phyloP scores from a whole-genome alignment of 106 monocot species.

The Cymbidium sinense region DNA sequence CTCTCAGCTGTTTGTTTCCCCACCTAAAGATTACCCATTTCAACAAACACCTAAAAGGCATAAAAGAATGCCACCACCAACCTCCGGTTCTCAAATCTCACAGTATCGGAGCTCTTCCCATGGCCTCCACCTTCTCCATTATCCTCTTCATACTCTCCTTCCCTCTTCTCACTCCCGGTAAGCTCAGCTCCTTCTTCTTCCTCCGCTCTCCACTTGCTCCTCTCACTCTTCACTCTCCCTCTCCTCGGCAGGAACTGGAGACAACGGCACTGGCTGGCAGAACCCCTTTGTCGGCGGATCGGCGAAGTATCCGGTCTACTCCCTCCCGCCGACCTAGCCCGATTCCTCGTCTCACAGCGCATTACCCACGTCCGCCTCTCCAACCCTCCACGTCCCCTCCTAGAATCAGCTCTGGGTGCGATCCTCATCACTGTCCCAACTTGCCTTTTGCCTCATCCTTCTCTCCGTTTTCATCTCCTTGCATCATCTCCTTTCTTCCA shows the following conservation, averaged over 20 bases:
- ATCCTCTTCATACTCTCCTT: constrained; percentile 2
- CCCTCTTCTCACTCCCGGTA: background rate
- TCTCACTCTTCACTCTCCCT: constrained; percentile 11
- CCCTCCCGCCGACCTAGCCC: constrained; percentile 30
- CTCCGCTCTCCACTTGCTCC: constrained; percentile 13
- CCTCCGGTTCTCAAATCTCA: background rate
- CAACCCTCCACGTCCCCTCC: constrained; percentile 44
- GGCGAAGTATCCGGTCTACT: constrained; percentile 45
- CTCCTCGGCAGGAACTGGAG: constrained; percentile 1
- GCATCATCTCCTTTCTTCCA: constrained; percentile 36
- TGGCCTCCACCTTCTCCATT: background rate
- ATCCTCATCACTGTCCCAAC: constrained; percentile 63
- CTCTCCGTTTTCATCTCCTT: constrained; percentile 50
- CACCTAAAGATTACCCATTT: background rate
- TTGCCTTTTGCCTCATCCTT: constrained; percentile 22
- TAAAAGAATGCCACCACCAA: background rate
- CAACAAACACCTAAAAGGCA: constrained; percentile 2
- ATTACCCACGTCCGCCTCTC: constrained; percentile 71
- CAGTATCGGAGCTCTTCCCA: background rate
- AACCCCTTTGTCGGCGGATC: constrained; percentile 65
- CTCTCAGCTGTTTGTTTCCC: background rate
- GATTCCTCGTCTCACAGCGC: constrained; percentile 48
- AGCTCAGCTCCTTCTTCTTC: constrained; percentile 4
- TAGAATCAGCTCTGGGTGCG: constrained; percentile 50
- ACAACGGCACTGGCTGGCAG: background rate